These are phyloP conservation scores for Pichia sp. DNA, from an alignment of 1,139 yeast genomes.

Conservation along the genomic window DNA sequence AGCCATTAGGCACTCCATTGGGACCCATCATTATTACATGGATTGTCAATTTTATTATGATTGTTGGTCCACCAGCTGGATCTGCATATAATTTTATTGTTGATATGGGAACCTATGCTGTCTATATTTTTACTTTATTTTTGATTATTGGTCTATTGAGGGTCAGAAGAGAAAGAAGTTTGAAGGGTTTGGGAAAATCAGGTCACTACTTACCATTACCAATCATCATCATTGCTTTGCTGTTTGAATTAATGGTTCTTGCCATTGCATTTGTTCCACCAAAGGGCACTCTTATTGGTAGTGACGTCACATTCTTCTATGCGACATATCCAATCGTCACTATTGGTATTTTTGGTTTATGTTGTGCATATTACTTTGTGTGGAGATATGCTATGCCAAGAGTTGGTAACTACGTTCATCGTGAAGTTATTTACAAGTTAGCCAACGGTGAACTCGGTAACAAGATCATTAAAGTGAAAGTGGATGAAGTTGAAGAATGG, in stretches of 20 bases:
- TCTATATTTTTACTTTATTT: slow-evolving; percentile 31
- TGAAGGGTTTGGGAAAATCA: slow-evolving; percentile 28
- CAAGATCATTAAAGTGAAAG: slow-evolving; percentile 30
- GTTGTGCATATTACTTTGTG: slow-evolving; percentile 28
- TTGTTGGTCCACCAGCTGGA: slow-evolving; percentile 40
- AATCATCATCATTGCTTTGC: slow-evolving; percentile 25
- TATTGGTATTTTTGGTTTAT: slow-evolving; percentile 27
- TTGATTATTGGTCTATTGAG: slow-evolving; percentile 31
- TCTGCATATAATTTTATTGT: slow-evolving; percentile 38
- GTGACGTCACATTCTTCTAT: slow-evolving; percentile 30
- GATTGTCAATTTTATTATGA: slow-evolving; percentile 31
- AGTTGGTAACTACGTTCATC: slow-evolving; percentile 29
- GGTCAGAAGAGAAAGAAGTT: slow-evolving; percentile 30
- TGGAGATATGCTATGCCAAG: slow-evolving; percentile 34
- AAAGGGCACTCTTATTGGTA: slow-evolving; percentile 28
- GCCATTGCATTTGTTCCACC: slow-evolving; percentile 37
- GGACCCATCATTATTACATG: slow-evolving; percentile 32
- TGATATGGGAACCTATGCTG: slow-evolving; percentile 27
- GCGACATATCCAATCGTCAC: slow-evolving; percentile 25
- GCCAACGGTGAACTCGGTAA: slow-evolving; percentile 35
- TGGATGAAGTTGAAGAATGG: slow-evolving; percentile 28
- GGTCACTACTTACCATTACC: slow-evolving; percentile 27
- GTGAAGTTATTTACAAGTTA: slow-evolving; percentile 26
- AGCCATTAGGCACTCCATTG: slow-evolving; percentile 37
- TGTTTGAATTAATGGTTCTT: slow-evolving; percentile 31